A percentile compares a stretch with the other conserved stretches of the same genome.
These are phyloP conservation scores for Annona cherimola DNA, from an alignment of 164 flowering plant species.

Conservation along the genomic window DNA sequence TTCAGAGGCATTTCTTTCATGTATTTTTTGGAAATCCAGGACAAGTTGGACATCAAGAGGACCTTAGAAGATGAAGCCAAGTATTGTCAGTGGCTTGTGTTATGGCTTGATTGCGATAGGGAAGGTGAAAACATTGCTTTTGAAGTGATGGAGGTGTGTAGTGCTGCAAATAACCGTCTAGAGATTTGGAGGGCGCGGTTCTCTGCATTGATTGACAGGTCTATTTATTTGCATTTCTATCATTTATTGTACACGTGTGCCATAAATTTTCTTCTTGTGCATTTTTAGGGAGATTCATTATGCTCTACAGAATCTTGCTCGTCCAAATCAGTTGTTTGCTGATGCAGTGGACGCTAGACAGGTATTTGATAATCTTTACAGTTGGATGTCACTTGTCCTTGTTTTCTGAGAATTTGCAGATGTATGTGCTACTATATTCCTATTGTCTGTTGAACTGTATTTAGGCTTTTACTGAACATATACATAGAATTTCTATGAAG, in stretches of 20 bases:
- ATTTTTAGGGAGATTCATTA: conserved; percentile 69
- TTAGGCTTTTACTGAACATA: too few relatives aligned
- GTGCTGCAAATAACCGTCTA: conserved; percentile 46
- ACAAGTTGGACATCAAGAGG: conserved; percentile 72
- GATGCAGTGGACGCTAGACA: conserved; percentile 99
- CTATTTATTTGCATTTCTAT: neutral
- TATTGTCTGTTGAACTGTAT: neutral
- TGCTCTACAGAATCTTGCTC: conserved; percentile 61
- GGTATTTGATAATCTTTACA: conserved; percentile 21
- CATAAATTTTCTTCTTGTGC: neutral
- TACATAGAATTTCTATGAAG: neutral
- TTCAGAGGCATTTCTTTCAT: neutral
- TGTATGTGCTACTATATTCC: neutral
- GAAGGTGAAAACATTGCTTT: conserved; percentile 98
- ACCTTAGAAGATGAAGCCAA: conserved; percentile 90
- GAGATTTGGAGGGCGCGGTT: conserved; percentile 74
- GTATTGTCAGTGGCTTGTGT: conserved; percentile 74
- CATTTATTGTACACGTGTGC: too few relatives aligned
- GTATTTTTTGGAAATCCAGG: conserved; percentile 28
- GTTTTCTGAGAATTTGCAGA: neutral
- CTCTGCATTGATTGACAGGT: conserved; percentile 91
- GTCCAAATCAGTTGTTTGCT: conserved; percentile 67
- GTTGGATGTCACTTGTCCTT: neutral
- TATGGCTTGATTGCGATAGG: conserved; percentile 98
- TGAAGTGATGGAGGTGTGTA: conserved; percentile 86